Base-by-base conservation (phyloP, 768 basidiomycete species). In the Tulasnella calospora region DNA sequence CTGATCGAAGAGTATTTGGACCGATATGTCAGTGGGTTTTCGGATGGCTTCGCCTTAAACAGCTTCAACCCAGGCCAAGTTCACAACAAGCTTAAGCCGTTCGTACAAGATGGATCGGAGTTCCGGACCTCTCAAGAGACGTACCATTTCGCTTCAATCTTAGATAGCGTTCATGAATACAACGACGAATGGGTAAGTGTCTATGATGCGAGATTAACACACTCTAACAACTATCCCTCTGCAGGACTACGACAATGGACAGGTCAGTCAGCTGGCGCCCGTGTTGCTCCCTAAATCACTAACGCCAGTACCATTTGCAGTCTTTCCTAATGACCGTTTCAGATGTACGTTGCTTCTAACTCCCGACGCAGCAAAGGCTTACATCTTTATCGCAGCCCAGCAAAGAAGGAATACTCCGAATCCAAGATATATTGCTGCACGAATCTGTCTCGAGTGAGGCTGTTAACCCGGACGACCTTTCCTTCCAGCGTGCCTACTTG, bases 401-500 rank as follows among this genome's bases (percentile, higher is more conserved):
- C 36, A 86, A 86, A 76, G 89, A 89, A 55, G 88, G 88, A 12
- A 82, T 90, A 38, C 84, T 85, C 7, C 87, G 89, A 38, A 83
- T 92, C 33, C 82, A 82, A 4, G 88, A 90, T 69, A 84, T 91
- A 47, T 81, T 92, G 23, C 82, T 82, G 6, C 90, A 87, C 86
- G 82, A 84, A 0, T 80, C 82, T 2, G 86, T 91, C 36, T 86
- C 86, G 10, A 81, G 82, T 3, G 77, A 79, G 10, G 86, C 87
- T 2, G 88, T 85, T 41, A 84, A 84, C n/a, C 81, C 78, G 70
- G 79, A 80, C 0, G 79, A 82, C 0, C 84, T 92, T 9, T 91
- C 91, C 1, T 92, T 92, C 79, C 90, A 92, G 79, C 83, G 87
- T 30, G 90, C 88, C 0, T 86, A 88, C 79, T 80, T 91, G 6